Conservation (phyloP, 495 filamentous ascomycete genomes). For the Aspergillus avenaceus region DNA sequence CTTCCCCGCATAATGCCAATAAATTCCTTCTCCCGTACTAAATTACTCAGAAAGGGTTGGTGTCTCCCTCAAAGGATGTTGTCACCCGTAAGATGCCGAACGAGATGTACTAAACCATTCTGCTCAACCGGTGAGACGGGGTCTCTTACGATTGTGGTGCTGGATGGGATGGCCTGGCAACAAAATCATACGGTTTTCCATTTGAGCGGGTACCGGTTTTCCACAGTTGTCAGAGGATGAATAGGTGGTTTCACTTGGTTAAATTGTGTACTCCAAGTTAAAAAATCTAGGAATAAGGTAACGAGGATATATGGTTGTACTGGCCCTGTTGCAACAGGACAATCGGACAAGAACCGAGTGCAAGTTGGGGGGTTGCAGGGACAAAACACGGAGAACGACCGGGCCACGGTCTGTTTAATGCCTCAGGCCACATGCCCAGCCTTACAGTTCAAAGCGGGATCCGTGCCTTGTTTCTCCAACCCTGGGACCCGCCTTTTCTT, state of each 20-base stretch:
- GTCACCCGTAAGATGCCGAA: neutral
- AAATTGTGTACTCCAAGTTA: no score
- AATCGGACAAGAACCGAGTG: neutral
- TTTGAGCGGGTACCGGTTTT: neutral
- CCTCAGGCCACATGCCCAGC: neutral
- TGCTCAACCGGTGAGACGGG: neutral
- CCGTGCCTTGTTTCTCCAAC: neutral
- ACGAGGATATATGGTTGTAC: no score
- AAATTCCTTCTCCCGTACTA: neutral
- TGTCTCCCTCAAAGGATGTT: neutral
- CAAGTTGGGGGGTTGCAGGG: neutral
- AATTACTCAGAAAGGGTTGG: no score
- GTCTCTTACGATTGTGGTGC: neutral
- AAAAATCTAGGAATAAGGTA: no score
- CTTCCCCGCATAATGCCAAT: neutral
- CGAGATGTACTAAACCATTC: neutral
- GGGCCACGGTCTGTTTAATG: no score
- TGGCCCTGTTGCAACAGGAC: no score
- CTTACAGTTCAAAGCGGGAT: no score
- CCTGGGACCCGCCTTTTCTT: neutral
- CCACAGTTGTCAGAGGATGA: neutral
- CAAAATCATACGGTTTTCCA: neutral
- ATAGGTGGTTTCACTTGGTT: no score
- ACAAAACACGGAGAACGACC: neutral
- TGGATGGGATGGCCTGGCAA: neutral